Percentiles rank a stretch among this genome's conserved stretches.
These are phyloP conservation scores for Helotiales sp. DNA, from an alignment of 2,329 filamentous ascomycete genomes.

Conservation along the genomic window DNA sequence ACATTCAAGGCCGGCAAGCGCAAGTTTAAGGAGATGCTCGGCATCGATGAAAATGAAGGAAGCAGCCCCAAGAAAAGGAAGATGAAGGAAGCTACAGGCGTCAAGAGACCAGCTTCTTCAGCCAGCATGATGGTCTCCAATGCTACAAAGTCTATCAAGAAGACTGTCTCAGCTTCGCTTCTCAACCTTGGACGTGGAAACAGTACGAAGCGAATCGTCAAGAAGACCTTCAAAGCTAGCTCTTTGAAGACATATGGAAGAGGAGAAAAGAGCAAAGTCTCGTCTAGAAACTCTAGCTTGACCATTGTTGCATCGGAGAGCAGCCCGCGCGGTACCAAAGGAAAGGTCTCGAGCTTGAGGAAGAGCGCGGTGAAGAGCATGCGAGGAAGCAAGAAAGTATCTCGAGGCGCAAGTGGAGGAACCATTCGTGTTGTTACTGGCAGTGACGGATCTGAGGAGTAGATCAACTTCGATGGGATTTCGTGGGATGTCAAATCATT, in stretches of 20 bases:
- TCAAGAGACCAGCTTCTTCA: constrained; percentile 37
- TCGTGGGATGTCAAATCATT: background rate
- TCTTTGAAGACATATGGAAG: constrained; percentile 30
- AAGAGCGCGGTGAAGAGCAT: constrained; percentile 21
- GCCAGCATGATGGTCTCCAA: constrained; percentile 37
- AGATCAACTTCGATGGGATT: background rate
- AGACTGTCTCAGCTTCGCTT: constrained; percentile 35
- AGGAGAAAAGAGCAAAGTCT: constrained; percentile 22
- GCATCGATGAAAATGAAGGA: constrained; percentile 29
- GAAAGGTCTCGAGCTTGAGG: constrained; percentile 7
- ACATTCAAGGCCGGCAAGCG: constrained; percentile 49
- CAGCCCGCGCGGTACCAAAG: constrained; percentile 5
- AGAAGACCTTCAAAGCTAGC: constrained; percentile 25
- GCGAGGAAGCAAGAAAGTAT: constrained; percentile 9
- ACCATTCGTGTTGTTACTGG: constrained; percentile 26
- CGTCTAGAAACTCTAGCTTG: constrained; percentile 28
- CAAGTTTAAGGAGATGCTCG: constrained; percentile 55
- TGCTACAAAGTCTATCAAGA: constrained; percentile 41
- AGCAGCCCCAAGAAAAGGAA: constrained; percentile 47
- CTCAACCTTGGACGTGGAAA: constrained; percentile 24
- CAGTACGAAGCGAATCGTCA: constrained; percentile 21
- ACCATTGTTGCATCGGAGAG: constrained; percentile 21
- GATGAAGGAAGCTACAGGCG: constrained; percentile 41
- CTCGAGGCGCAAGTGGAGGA: constrained; percentile 19
- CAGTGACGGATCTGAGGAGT: constrained; percentile 14